Evolutionary conservation across 2,329 filamentous ascomycete species (phyloP).

Genomic region (Calonectria hawksworthii): DNA sequence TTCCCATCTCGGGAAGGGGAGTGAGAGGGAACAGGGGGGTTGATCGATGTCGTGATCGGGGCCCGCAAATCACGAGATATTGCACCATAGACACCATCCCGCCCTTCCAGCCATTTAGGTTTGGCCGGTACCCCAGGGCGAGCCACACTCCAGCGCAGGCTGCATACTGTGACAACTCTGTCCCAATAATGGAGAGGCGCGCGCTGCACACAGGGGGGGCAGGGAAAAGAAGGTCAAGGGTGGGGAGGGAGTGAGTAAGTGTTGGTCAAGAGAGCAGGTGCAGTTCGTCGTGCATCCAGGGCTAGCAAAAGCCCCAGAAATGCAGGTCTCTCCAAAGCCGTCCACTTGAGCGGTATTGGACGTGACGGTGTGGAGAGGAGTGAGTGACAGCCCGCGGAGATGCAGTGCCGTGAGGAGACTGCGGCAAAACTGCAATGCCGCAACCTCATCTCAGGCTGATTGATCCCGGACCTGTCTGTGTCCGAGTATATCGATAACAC

Average conservation of each 20-base stretch:
- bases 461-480: background rate
- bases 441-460: slow-evolving; percentile 15
- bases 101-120: slow-evolving; percentile 51
- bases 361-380: slow-evolving; percentile 23
- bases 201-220: slow-evolving; percentile 32
- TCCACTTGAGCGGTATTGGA: slow-evolving; percentile 39
- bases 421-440: slow-evolving; percentile 2
- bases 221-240: slow-evolving; percentile 24
- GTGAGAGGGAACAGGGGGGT: slow-evolving; percentile 39
- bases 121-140: slow-evolving; percentile 32
- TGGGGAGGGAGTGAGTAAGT: slow-evolving; percentile 21
- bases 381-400: slow-evolving; percentile 12
- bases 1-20: slow-evolving; percentile 45
- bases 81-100: slow-evolving; percentile 69
- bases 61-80: slow-evolving; percentile 70
- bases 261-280: slow-evolving; percentile 30
- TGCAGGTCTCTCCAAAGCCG: slow-evolving; percentile 25
- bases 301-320: slow-evolving; percentile 29
- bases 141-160: slow-evolving; percentile 41
- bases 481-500: slow-evolving; percentile 2
- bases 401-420: slow-evolving; percentile 23
- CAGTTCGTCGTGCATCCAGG: slow-evolving; percentile 31
- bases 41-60: slow-evolving; percentile 46
- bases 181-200: slow-evolving; percentile 37
- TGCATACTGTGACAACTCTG: slow-evolving; percentile 40